Evolutionary conservation across 805 yeast genomes (phyloP).

Genomic region (Kodamaea kaohsiungensis): DNA sequence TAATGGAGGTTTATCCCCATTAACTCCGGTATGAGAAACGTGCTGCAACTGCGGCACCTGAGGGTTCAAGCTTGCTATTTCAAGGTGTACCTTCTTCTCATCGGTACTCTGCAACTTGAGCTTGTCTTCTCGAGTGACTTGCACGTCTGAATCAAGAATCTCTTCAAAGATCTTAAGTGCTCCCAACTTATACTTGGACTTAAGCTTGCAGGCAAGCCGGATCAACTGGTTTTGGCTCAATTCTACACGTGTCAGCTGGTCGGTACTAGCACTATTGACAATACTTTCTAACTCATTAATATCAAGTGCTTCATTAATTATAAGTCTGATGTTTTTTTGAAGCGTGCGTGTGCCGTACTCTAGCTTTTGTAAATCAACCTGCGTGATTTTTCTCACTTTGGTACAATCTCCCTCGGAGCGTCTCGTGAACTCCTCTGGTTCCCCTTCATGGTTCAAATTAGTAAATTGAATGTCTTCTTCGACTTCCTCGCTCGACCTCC

Average conservation of each 20-base stretch:
- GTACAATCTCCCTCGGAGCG: not conserved
- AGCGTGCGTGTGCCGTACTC: slow-evolving; percentile 40
- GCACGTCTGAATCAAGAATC: slow-evolving; percentile 44
- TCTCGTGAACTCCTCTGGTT: not conserved
- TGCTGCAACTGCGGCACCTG: slow-evolving; percentile 3
- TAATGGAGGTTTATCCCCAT: slow-evolving; percentile 50
- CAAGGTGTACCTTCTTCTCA: slow-evolving; percentile 8
- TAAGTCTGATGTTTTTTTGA: slow-evolving; percentile 16
- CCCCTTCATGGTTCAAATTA: not conserved
- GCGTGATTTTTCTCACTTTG: slow-evolving; percentile 6
- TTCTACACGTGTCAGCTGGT: slow-evolving; percentile 49
- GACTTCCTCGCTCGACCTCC: slow-evolving; percentile 1
- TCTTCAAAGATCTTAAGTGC: slow-evolving; percentile 57
- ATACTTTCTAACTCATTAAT: slow-evolving; percentile 39
- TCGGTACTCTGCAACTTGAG: slow-evolving; percentile 4
- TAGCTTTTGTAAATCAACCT: slow-evolving; percentile 37
- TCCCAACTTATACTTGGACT: slow-evolving; percentile 50
- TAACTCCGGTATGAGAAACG: slow-evolving; percentile 11
- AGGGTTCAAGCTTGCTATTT: slow-evolving; percentile 8
- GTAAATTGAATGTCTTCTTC: not conserved
- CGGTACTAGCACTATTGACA: slow-evolving; percentile 31
- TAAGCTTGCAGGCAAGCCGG: slow-evolving; percentile 59
- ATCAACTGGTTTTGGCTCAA: slow-evolving; percentile 55
- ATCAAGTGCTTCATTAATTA: slow-evolving; percentile 54
- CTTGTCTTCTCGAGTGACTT: slow-evolving; percentile 16